These are phyloP conservation scores for Microcos paniculata DNA, from an alignment of 345 rosid species.

Conservation along the genomic window DNA sequence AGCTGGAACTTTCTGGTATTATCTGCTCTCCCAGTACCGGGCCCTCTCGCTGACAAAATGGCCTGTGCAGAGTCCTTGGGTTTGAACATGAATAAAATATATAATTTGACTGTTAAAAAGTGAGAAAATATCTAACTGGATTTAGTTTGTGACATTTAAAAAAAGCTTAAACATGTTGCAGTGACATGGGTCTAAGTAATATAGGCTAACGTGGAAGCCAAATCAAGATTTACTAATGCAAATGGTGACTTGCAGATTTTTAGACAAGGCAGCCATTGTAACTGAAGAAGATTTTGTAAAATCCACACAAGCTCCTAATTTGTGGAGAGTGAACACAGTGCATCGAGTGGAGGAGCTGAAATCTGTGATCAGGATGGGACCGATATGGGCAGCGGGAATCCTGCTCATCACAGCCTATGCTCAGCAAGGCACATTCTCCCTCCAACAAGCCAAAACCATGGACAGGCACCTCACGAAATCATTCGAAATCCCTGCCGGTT, in stretches of 20 bases:
- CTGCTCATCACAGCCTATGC: conserved; percentile 75
- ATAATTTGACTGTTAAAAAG: no score
- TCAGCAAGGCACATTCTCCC: conserved; percentile 79
- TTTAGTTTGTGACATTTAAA: no score
- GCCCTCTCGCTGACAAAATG: no score
- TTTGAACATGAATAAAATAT: no score
- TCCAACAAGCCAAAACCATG: conserved; percentile 88
- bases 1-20: no score
- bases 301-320: conserved; percentile 40
- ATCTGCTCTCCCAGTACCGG: no score
- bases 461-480: conserved; percentile 63
- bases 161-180: not conserved
- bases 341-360: conserved; percentile 89
- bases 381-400: conserved; percentile 86
- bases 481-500: conserved; percentile 78
- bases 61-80: no score
- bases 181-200: not conserved
- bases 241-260: conserved; percentile 40
- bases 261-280: conserved; percentile 78
- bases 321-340: conserved; percentile 76
- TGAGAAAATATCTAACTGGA: no score
- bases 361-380: conserved; percentile 80
- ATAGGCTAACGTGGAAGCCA: not conserved
- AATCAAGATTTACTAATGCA: conserved; percentile 25
- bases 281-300: conserved; percentile 51